These are phyloP conservation scores for Millerozyma miso DNA, from an alignment of 805 yeast species.

Conservation along the genomic window DNA sequence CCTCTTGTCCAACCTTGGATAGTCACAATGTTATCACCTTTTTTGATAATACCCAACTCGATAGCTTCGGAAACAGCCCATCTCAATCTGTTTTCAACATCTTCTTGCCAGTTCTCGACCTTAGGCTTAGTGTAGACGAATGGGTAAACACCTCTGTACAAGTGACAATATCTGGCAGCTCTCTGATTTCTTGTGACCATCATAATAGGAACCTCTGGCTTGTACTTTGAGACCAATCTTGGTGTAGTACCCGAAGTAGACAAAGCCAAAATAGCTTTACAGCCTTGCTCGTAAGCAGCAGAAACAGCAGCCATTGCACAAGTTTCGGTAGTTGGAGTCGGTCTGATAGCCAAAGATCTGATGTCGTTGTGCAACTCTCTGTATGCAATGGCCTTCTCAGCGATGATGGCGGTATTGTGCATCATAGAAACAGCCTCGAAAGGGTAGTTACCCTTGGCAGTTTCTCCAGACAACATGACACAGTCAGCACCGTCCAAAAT, in stretches of 20 bases:
- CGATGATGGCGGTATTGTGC: constrained; percentile 95
- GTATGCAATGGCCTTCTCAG: constrained; percentile 96
- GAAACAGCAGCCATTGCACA: constrained; percentile 96
- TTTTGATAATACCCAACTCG: constrained; percentile 75
- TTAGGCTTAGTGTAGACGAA: constrained; percentile 69
- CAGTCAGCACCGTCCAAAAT: constrained; percentile 99
- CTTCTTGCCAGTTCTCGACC: constrained; percentile 88
- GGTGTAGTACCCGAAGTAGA: constrained; percentile 95
- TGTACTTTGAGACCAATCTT: constrained; percentile 93
- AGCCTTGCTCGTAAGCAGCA: constrained; percentile 92
- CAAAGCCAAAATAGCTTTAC: constrained; percentile 94
- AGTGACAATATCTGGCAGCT: constrained; percentile 93
- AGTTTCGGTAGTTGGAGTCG: constrained; percentile 92
- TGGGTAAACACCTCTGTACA: constrained; percentile 98
- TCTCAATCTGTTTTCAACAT: constrained; percentile 90
- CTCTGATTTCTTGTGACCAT: constrained; percentile 95
- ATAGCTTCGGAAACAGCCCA: constrained; percentile 90
- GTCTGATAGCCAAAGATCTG: constrained; percentile 78
- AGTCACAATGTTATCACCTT: constrained; percentile 88
- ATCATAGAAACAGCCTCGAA: constrained; percentile 96
- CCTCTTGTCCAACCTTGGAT: constrained; percentile 99
- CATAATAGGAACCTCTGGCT: constrained; percentile 95
- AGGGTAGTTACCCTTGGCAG: constrained; percentile 99
- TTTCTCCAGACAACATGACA: constrained; percentile 99
- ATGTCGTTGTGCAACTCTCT: constrained; percentile 79